Evolutionary conservation across 1,284 basidiomycete species (phyloP).

Genomic region (Ceratorhiza oryzae-sativae): DNA sequence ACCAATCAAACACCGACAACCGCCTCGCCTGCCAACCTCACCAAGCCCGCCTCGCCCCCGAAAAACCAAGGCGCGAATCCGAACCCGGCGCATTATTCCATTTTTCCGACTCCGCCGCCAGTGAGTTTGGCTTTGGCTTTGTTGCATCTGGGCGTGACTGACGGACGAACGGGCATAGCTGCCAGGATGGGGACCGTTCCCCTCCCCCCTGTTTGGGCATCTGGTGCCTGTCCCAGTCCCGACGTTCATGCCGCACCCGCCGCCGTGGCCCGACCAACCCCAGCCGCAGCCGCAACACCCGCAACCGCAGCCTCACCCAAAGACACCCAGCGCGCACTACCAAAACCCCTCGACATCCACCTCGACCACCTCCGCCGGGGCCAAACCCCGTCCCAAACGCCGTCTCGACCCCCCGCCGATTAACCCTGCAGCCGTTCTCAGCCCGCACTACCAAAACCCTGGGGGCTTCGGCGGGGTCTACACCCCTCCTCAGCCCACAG

Average conservation of each 20-base stretch:
- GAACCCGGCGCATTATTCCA: conserved; percentile 18
- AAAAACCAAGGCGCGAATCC: neutral
- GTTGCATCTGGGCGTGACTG: neutral
- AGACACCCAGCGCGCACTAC: conserved; percentile 5
- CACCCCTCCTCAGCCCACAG: conserved; percentile 3
- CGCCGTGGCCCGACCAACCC: neutral
- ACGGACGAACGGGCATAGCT: neutral
- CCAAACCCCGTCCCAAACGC: neutral
- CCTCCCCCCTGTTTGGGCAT: conserved; percentile 3
- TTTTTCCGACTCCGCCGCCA: conserved; percentile 17
- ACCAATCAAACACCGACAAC: neutral
- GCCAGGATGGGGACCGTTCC: conserved; percentile 36
- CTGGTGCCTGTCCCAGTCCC: neutral
- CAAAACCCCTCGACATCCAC: conserved; percentile 1
- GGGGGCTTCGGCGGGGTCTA: conserved; percentile 27
- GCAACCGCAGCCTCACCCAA: neutral
- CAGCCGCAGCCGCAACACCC: neutral
- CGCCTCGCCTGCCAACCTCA: conserved; percentile 7
- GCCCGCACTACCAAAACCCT: conserved; percentile 34
- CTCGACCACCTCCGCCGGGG: neutral
- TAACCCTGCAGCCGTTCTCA: conserved; percentile 17
- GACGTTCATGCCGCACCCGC: conserved; percentile 11
- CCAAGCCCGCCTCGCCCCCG: neutral
- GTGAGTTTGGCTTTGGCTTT: neutral
- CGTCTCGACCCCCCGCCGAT: conserved; percentile 12